Conservation (phyloP, 73 alveolate species). For the Stentor coeruleus region DNA sequence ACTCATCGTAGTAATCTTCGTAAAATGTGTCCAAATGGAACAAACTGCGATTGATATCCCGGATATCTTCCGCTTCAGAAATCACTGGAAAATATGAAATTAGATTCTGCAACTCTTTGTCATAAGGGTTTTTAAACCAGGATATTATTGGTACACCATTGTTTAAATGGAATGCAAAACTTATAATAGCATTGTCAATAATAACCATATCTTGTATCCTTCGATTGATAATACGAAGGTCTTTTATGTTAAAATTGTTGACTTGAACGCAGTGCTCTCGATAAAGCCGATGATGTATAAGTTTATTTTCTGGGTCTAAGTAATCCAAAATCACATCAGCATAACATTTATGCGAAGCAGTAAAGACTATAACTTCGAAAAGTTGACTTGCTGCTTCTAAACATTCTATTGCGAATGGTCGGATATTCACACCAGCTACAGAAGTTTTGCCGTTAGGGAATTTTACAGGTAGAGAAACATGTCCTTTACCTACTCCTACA, state of each 20-base stretch:
- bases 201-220: conserved; percentile 33
- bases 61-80: conserved; percentile 43
- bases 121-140: conserved; percentile 41
- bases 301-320: conserved; percentile 43
- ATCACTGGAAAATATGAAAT: conserved; percentile 35
- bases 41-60: conserved; percentile 27
- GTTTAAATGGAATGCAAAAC: conserved; percentile 44
- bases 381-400: conserved; percentile 56
- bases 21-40: too few species aligned
- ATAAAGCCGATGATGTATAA: conserved; percentile 56
- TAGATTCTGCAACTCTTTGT: conserved; percentile 42
- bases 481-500: too few species aligned
- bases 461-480: too few species aligned
- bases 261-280: conserved; percentile 62
- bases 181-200: conserved; percentile 38
- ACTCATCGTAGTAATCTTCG: too few species aligned
- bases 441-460: too few species aligned
- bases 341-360: conserved; percentile 81
- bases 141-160: conserved; percentile 47
- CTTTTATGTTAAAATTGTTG: conserved; percentile 29
- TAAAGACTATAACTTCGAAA: conserved; percentile 80
- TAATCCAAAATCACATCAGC: conserved; percentile 73
- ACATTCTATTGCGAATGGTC: conserved; percentile 69
- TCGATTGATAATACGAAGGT: conserved; percentile 30
- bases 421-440: conserved; percentile 40